Evolutionary conservation across 1,139 yeast species (phyloP).

Genomic region (Suhomyces coccinellae): DNA sequence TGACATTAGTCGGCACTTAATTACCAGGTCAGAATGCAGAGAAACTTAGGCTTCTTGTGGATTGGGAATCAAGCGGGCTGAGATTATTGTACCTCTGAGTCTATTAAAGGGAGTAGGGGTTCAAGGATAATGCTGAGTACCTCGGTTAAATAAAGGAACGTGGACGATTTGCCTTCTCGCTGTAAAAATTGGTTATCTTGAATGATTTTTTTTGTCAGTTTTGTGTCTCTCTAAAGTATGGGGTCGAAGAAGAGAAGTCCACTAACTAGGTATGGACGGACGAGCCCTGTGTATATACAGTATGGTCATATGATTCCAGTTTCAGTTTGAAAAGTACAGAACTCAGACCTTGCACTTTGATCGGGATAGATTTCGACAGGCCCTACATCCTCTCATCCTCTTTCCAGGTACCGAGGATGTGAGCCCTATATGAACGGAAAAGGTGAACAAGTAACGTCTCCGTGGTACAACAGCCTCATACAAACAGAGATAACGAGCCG

Average conservation of each 20-base stretch:
- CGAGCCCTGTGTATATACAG: too few species aligned
- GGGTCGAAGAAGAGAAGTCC: conserved; percentile 6
- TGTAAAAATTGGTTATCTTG: conserved; percentile 2
- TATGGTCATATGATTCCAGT: too few species aligned
- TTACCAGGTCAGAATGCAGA: not conserved
- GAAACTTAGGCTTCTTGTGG: too few species aligned
- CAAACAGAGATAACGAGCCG: not conserved
- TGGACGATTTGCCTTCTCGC: conserved; percentile 2
- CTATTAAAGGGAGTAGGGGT: not conserved
- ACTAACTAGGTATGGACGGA: too few species aligned
- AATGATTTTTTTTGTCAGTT: conserved; percentile 6
- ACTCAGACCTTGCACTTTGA: too few species aligned
- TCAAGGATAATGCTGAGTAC: not conserved
- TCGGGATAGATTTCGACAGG: too few species aligned
- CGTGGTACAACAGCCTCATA: too few species aligned
- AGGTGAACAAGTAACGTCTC: too few species aligned
- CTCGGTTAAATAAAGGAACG: conserved; percentile 3
- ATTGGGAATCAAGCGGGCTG: not conserved
- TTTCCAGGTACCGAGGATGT: not conserved
- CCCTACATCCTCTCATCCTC: not conserved
- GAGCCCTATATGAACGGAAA: not conserved
- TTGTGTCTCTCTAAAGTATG: conserved; percentile 11
- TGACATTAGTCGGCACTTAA: conserved; percentile 3
- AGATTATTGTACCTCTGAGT: not conserved
- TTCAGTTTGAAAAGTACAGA: too few species aligned